Evolutionary conservation across 108 stramenopile species (phyloP).

Genomic region (Chaetoceros muelleri): DNA sequence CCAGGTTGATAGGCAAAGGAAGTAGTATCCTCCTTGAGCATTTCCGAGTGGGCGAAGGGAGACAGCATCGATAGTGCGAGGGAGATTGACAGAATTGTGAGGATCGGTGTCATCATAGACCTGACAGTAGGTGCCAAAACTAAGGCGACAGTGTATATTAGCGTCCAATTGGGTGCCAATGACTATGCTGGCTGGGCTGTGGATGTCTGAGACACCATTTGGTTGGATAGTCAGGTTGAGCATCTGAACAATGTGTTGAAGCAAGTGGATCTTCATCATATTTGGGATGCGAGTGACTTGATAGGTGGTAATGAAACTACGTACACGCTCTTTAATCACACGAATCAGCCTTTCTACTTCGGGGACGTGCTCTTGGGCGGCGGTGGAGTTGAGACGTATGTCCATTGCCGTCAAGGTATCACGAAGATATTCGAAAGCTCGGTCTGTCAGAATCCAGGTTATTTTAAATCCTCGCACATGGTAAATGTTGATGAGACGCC

Average conservation of each 20-base stretch:
- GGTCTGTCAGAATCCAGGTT: constrained; percentile 2
- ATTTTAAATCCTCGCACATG: constrained; percentile 1
- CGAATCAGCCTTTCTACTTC: constrained; percentile 17
- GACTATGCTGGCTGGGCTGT: constrained; percentile 19
- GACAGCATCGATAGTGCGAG: constrained; percentile 16
- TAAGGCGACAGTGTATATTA: too few relatives aligned
- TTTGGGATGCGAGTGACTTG: too few relatives aligned
- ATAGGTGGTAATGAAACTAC: too few relatives aligned
- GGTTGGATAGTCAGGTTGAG: not conserved
- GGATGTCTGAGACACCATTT: constrained; percentile 4
- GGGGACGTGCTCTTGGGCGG: constrained; percentile 25
- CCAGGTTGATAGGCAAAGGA: constrained; percentile 17
- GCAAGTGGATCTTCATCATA: too few relatives aligned
- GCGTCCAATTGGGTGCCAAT: too few relatives aligned
- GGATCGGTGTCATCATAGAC: constrained; percentile 21
- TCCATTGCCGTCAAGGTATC: not conserved
- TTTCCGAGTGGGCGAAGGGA: constrained; percentile 22
- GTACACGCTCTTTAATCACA: too few relatives aligned
- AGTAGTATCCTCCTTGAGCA: too few relatives aligned
- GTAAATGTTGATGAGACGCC: constrained; percentile 6
- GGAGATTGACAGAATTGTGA: constrained; percentile 11
- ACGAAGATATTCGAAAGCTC: too few relatives aligned
- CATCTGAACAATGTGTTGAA: too few relatives aligned
- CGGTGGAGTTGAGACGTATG: constrained; percentile 11
- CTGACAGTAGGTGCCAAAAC: constrained; percentile 29